Evolutionary conservation across 257 asterid species (phyloP).

Genomic region (Solanum bulbocastanum): DNA sequence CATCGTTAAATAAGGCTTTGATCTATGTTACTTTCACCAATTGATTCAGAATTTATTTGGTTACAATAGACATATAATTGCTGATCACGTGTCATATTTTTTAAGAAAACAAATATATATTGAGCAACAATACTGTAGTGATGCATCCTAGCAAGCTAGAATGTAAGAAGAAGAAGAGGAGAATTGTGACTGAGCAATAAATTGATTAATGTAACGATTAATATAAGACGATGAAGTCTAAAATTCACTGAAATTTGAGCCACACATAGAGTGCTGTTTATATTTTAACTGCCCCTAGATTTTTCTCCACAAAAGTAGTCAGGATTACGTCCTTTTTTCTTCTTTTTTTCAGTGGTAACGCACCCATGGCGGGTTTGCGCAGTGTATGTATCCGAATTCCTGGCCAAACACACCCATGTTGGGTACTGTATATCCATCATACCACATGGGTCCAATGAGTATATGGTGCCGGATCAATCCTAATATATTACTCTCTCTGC

Average conservation of each 20-base stretch:
- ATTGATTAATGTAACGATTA: neutral
- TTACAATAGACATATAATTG: neutral
- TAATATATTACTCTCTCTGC: no score
- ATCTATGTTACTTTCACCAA: neutral
- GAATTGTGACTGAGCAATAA: neutral
- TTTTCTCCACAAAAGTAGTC: no score
- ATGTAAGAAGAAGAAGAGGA: neutral
- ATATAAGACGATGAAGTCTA: neutral
- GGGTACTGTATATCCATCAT: neutral
- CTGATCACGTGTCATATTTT: neutral
- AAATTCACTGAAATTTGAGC: neutral
- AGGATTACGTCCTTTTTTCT: no score
- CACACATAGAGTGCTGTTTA: neutral
- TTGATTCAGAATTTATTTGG: neutral
- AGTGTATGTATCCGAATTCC: no score
- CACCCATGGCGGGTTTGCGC: no score
- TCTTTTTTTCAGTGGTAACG: no score
- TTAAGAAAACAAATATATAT: neutral
- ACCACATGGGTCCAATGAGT: neutral
- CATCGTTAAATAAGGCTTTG: neutral
- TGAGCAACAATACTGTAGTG: neutral
- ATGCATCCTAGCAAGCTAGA: neutral
- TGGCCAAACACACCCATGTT: neutral
- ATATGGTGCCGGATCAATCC: neutral
- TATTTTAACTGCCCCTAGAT: neutral